These are phyloP conservation scores for Chrysanthemum makinoi DNA, from an alignment of 129 eudicot genomes.

Conservation along the genomic window DNA sequence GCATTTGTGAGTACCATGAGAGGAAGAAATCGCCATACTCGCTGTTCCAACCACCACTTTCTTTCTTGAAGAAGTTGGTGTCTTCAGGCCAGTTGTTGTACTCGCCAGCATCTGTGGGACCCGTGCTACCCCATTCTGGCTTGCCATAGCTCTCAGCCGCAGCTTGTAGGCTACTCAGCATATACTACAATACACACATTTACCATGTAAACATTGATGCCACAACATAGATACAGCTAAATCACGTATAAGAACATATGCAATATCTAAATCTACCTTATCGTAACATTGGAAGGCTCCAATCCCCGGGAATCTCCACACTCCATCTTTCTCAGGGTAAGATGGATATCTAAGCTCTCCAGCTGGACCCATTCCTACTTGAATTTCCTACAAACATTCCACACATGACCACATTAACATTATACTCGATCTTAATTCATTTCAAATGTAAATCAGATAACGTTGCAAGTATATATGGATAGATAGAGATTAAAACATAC, in stretches of 20 bases:
- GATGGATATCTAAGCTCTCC: conserved; percentile 98
- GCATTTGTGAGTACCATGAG: conserved; percentile 88
- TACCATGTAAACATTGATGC: conserved; percentile 10
- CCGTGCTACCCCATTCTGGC: conserved; percentile 94
- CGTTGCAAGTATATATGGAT: too few species aligned
- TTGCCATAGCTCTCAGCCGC: conserved; percentile 84
- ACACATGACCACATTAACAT: conserved; percentile 1
- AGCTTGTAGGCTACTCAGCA: conserved; percentile 80
- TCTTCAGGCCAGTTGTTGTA: conserved; percentile 99
- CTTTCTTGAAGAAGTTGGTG: conserved; percentile 84
- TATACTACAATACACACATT: conserved; percentile 57
- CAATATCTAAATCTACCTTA: conserved; percentile 49
- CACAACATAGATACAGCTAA: neutral
- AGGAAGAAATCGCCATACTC: conserved; percentile 91
- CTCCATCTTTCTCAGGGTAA: conserved; percentile 87
- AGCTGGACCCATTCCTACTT: conserved; percentile 99
- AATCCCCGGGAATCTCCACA: conserved; percentile 95
- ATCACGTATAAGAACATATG: neutral
- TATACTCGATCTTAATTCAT: neutral
- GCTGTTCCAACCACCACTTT: conserved; percentile 75
- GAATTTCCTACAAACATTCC: conserved; percentile 64
- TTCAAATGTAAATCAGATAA: neutral
- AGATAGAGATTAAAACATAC: conserved; percentile 28
- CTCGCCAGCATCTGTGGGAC: conserved; percentile 90
- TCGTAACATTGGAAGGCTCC: conserved; percentile 98